These are phyloP conservation scores for Pyrenopolyporus hunteri DNA, from an alignment of 495 filamentous ascomycete genomes.

Conservation along the genomic window DNA sequence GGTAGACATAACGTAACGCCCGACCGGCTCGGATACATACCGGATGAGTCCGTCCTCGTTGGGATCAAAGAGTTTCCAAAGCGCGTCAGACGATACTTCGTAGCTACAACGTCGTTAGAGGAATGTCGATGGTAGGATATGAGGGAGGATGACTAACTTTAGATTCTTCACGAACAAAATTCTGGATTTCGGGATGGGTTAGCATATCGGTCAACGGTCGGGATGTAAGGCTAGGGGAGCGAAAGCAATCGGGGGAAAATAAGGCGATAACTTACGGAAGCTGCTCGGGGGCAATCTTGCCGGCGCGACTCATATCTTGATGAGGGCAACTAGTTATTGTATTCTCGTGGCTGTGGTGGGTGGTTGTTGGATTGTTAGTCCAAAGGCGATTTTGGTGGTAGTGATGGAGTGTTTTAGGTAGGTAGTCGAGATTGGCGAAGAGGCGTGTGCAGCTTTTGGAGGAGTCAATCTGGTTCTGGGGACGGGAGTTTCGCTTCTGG, in stretches of 20 bases:
- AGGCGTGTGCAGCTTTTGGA: constrained; percentile 37
- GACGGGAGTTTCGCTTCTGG: constrained; percentile 23
- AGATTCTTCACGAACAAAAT: constrained; percentile 47
- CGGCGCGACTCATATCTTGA: constrained; percentile 72
- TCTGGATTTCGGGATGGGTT: constrained; percentile 31
- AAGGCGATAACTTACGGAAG: constrained; percentile 67
- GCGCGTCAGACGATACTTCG: constrained; percentile 45
- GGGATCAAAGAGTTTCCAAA: constrained; percentile 47
- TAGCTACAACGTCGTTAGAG: constrained; percentile 29
- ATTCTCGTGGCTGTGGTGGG: constrained; percentile 15
- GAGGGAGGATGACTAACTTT: constrained; percentile 27
- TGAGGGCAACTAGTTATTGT: constrained; percentile 19
- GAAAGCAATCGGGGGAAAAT: constrained; percentile 3
- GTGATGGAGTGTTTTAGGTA: constrained; percentile 28
- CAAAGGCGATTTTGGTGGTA: constrained; percentile 20
- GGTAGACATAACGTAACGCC: not conserved
- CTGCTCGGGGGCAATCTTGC: constrained; percentile 91
- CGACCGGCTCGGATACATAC: constrained; percentile 21
- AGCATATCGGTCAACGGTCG: constrained; percentile 12
- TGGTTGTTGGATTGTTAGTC: constrained; percentile 34
- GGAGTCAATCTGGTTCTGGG: constrained; percentile 28
- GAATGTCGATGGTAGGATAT: not conserved
- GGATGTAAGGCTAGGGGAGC: not conserved
- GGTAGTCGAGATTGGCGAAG: constrained; percentile 37
- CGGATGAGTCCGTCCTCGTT: constrained; percentile 44